Evolutionary conservation across 2,329 filamentous ascomycete genomes (phyloP), one percentile per base, ranked within the genome.

Genomic region (Berkeleyomyces basicola): DNA sequence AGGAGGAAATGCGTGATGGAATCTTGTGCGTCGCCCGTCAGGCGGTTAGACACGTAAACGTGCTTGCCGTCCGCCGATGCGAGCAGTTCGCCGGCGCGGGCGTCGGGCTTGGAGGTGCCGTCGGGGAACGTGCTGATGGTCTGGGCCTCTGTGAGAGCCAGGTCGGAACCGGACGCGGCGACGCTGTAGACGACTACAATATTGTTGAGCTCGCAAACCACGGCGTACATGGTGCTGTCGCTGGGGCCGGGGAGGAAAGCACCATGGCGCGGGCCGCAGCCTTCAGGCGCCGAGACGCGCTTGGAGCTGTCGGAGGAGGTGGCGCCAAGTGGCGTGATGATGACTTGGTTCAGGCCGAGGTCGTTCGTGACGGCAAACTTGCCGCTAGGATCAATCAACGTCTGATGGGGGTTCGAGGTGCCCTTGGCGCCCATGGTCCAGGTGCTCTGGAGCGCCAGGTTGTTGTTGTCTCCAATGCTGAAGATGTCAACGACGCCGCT

Each of bases 11-110:
- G 75, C 4, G 76, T 73, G 67, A 81, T 74, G 67, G 70, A 76
- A 70, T 81, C 79, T 7, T 74, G 74, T 2, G 66, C 67, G 43
- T 74, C 72, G 61, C 76, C 77, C 1, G 73, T 76, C 36, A 79
- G 66, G 3, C 79, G 77, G 73, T 81, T 81, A 44, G 77, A 77
- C 61, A 80, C 73, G 69, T 80, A 80, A 16, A 80, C 67, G 69
- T 79, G 71, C 66, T 69, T 69, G 68, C 71, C 72, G 70, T 77
- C 74, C 36, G 68, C 67, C 7, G 74, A 70, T 42, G 79, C 68
- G 63, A 73, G 69, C 46, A 81, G 68, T 68, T 76, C 78, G 53
- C 77, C 78, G 1, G 75, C 78, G 0, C 75, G 72, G 5, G 77
- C 76, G 36, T 53, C 61, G 1, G 68, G 68, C 37, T 67, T 70